Base-by-base conservation (phyloP, 768 basidiomycete species). In the Leccinum ochraceum region DNA sequence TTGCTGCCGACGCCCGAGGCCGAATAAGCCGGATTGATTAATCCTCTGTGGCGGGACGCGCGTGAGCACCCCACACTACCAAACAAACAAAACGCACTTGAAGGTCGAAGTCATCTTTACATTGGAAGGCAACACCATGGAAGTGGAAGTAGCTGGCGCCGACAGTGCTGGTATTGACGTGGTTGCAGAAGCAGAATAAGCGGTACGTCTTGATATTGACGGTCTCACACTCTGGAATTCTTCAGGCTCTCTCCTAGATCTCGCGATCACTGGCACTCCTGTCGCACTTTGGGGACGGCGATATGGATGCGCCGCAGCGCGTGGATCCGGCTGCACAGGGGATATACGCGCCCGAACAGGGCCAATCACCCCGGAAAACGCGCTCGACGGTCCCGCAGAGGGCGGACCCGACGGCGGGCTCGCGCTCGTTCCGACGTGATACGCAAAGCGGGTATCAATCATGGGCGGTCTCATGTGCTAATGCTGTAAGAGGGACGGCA, bases 391-490 rank as follows among this genome's bases (percentile, higher is more conserved):
- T 3, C 66, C 64, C 8, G 74, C 74, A 39, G 73, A 75, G 0
- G 72, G 52, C n/a, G 74, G 63, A 39, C 70, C 73, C 42, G 74
- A 75, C 8, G 72, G 28, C 24, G 74, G 70, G 46, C 72, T 74
- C 26, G 63, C 64, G 58, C 74, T 73, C 17, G 69, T 58, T 60
- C 69, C 65, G 39, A 65, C 61, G 56, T 66, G 68, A 63, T 71
- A 72, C 51, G 32, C 68, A 57, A 64, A 63, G 56, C n/a, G 60
- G 62, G 72, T 74, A 62, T 74, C 74, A 63, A 75, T 70, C 72
- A 64, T 71, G 67, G 57, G 75, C 66, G 60, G 73, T 71, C 74
- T 74, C 72, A 75, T 66, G 64, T 73, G 67, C 66, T 71, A 63
- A 62, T 63, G 68, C 60, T 57, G 67, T 17, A 61, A 55, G 55